Evolutionary conservation across 2,329 filamentous ascomycete genomes (phyloP).

Genomic region (Neopestalotiopsis sp.): DNA sequence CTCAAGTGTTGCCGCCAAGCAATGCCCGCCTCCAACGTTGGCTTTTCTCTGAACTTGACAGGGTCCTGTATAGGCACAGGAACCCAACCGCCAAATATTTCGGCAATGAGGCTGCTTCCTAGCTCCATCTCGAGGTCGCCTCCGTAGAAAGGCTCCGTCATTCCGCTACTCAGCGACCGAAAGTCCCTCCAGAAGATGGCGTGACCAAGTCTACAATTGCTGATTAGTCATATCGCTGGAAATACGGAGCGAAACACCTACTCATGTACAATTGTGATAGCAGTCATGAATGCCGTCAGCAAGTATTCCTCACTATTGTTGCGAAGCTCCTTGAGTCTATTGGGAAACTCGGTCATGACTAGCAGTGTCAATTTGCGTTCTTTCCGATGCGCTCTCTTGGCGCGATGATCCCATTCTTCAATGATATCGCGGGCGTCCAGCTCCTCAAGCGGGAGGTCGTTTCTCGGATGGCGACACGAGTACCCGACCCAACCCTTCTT

Average conservation of each 20-base stretch:
- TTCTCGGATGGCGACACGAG: conserved; percentile 36
- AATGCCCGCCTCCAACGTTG: conserved; percentile 34
- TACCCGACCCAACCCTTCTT: conserved; percentile 38
- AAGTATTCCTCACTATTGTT: conserved; percentile 36
- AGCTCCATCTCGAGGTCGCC: conserved; percentile 41
- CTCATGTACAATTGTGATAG: conserved; percentile 40
- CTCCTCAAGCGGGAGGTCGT: conserved; percentile 26
- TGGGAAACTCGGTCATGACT: conserved; percentile 34
- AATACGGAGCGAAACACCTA: conserved; percentile 22
- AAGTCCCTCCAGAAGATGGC: conserved; percentile 39
- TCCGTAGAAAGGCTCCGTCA: conserved; percentile 40
- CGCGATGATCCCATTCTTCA: conserved; percentile 27
- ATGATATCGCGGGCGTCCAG: conserved; percentile 32
- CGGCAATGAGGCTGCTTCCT: conserved; percentile 40
- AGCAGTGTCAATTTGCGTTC: conserved; percentile 33
- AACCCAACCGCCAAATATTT: conserved; percentile 39
- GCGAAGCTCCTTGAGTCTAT: conserved; percentile 30
- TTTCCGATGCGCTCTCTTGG: conserved; percentile 16
- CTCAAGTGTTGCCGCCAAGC: conserved; percentile 38
- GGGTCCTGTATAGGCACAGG: conserved; percentile 33
- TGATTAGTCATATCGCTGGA: background rate
- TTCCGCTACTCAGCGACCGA: conserved; percentile 29
- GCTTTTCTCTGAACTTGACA: conserved; percentile 18
- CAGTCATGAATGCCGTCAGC: conserved; percentile 39
- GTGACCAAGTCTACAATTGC: conserved; percentile 33